Base-by-base conservation (phyloP, 1,284 basidiomycete genomes). In the Papiliotrema flavescens region DNA sequence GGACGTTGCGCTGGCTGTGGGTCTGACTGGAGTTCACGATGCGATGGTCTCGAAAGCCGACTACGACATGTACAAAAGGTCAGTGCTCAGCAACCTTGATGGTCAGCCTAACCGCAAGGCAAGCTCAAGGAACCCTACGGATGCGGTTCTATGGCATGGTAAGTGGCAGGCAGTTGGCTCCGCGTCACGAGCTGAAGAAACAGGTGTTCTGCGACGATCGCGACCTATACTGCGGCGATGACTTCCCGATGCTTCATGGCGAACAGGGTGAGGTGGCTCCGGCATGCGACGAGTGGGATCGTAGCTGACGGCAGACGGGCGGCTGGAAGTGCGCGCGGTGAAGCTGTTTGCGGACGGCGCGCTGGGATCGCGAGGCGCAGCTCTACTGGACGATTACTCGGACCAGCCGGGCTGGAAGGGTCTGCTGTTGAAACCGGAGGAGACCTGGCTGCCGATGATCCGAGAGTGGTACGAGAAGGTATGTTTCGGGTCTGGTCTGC, bases 311-410 rank as follows among this genome's bases (percentile, higher is more conserved):
- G 8, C 39, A 57, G 81, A 86, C 49, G 81, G 79, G 5, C 82
- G 84, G 32, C 78, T 92, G 23, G 86, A 81, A 32, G 71, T 90
- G n/a, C 83, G 85, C 9, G 84, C 85, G 45, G 81, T 95, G 64
- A 97, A 96, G 74, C 80, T 96, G 2, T 88, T 90, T 67, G 81
- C 84, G 9, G 53, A 67, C 84, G 88, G 89, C 43, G 92, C 94
- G 1, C 81, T 97, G 1, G 92, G 93, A 0, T 90, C 88, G 1
- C 90, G 89, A 82, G 93, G 93, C 3, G 90, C 93, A 0, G 92
- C 93, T 0, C 81, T 97, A 56, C 79, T 90, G 17, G 82, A 87
- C 40, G 89, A 90, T 14, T 97, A 96, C 69, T 81, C 84, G 0
- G 92, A 95, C 74, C 83, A 86, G 32, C 84, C 87, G 0, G 80